These are phyloP conservation scores for Pseudonitzschia pungens DNA, from an alignment of 108 stramenopile genomes.

Conservation along the genomic window DNA sequence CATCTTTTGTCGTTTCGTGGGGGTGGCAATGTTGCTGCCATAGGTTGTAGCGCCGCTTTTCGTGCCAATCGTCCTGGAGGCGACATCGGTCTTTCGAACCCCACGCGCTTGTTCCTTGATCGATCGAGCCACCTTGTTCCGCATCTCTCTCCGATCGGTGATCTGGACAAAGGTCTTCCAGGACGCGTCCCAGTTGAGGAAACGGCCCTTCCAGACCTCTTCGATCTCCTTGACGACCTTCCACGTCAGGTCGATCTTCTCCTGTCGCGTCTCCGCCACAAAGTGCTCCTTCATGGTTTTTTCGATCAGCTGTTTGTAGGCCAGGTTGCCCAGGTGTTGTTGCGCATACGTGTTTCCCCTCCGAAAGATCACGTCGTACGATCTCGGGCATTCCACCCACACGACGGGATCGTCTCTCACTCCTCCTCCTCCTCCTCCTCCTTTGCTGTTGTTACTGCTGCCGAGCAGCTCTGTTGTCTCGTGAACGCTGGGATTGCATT, in stretches of 20 bases:
- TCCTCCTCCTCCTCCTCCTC: no score
- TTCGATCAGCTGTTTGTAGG: background rate
- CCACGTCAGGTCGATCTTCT: conserved; percentile 6
- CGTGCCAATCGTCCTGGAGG: background rate
- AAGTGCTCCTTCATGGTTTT: background rate
- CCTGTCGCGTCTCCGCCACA: background rate
- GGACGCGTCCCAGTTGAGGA: conserved; percentile 1
- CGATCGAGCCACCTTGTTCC: conserved; percentile 5
- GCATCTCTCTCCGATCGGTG: conserved; percentile 11
- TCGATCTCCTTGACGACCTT: conserved; percentile 9
- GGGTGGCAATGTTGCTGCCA: background rate
- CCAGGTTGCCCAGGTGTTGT: background rate
- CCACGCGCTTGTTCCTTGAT: background rate
- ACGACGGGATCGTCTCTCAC: background rate
- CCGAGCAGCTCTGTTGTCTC: no score
- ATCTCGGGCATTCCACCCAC: conserved; percentile 11
- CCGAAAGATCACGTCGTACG: conserved; percentile 10
- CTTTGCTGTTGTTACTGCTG: no score
- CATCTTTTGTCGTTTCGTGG: background rate
- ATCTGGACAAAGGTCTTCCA: background rate
- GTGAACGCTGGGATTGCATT: background rate
- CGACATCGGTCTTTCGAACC: background rate
- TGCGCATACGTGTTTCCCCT: background rate
- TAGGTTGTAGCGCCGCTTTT: background rate
- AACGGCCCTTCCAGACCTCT: background rate